Evolutionary conservation across 2,329 filamentous ascomycete genomes (phyloP).

Genomic region (Talaromyces atroroseus): DNA sequence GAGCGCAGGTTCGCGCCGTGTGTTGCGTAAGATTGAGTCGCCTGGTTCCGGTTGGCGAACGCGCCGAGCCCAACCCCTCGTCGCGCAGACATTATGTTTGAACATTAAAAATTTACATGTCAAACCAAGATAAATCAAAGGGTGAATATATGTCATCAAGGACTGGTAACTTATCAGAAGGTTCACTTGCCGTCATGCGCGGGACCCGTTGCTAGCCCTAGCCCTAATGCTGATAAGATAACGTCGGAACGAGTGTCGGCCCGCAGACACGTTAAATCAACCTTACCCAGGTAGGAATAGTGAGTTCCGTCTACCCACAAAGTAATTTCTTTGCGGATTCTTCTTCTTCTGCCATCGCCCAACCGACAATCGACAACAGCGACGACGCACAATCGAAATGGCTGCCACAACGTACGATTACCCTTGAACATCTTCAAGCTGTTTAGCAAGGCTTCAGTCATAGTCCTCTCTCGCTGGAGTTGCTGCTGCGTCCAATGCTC

Average conservation of each 20-base stretch:
- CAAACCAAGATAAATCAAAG: background rate
- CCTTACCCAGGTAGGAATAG: constrained; percentile 22
- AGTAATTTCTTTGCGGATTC: constrained; percentile 24
- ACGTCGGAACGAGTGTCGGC: background rate
- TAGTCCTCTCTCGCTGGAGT: constrained; percentile 72
- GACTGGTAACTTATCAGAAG: background rate
- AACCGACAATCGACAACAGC: constrained; percentile 34
- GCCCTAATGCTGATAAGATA: constrained; percentile 22
- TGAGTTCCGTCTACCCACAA: constrained; percentile 29
- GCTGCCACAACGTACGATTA: constrained; percentile 47
- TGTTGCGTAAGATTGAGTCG: constrained; percentile 80
- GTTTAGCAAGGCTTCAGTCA: constrained; percentile 50
- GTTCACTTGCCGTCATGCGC: constrained; percentile 14
- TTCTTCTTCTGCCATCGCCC: constrained; percentile 28
- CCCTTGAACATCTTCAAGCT: constrained; percentile 50
- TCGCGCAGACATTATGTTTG: constrained; percentile 39
- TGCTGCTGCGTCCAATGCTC: constrained; percentile 38
- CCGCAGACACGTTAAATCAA: background rate
- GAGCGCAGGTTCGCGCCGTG: constrained; percentile 85
- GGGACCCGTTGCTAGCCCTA: constrained; percentile 12
- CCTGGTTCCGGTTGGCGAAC: constrained; percentile 78
- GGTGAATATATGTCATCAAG: background rate
- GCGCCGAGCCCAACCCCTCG: constrained; percentile 80
- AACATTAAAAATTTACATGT: background rate
- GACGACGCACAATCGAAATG: constrained; percentile 50